phyloP scores from a whole-genome alignment of 208 protist genomes.

The Crithidia sp. region DNA sequence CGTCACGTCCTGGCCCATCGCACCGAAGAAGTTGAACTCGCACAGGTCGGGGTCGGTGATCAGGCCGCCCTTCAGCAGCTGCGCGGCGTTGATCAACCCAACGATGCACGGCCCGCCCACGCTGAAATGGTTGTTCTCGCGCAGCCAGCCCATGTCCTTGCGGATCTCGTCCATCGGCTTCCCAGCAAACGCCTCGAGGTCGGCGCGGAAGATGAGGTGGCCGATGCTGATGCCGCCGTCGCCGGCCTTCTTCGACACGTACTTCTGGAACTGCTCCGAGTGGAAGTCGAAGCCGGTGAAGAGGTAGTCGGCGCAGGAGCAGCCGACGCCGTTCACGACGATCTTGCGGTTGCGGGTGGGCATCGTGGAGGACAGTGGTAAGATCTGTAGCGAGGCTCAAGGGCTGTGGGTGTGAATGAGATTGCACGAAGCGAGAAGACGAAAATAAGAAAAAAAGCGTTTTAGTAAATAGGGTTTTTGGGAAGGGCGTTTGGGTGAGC shows the following conservation, averaged over 20 bases:
- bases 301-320: slow-evolving; percentile 38
- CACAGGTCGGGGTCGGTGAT: slow-evolving; percentile 14
- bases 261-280: slow-evolving; percentile 30
- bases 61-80: slow-evolving; percentile 32
- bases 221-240: slow-evolving; percentile 39
- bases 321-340: slow-evolving; percentile 30
- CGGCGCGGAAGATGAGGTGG: slow-evolving; percentile 35
- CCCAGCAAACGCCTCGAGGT: slow-evolving; percentile 30
- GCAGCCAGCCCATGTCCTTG: slow-evolving; percentile 35
- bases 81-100: slow-evolving; percentile 35
- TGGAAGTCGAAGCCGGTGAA: slow-evolving; percentile 33
- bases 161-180: slow-evolving; percentile 39
- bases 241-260: slow-evolving; percentile 27
- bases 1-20: slow-evolving; percentile 37
- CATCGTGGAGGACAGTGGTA: not conserved
- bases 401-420: not conserved
- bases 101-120: slow-evolving; percentile 45
- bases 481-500: not conserved
- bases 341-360: slow-evolving; percentile 25
- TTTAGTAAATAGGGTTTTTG: not conserved
- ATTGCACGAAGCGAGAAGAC: not conserved
- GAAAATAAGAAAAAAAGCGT: not conserved
- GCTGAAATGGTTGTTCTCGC: slow-evolving; percentile 33
- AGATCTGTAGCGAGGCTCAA: not conserved
- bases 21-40: slow-evolving; percentile 40